phyloP scores from a whole-genome alignment of 2,329 filamentous ascomycete species.

The Cordyceps cicadae region DNA sequence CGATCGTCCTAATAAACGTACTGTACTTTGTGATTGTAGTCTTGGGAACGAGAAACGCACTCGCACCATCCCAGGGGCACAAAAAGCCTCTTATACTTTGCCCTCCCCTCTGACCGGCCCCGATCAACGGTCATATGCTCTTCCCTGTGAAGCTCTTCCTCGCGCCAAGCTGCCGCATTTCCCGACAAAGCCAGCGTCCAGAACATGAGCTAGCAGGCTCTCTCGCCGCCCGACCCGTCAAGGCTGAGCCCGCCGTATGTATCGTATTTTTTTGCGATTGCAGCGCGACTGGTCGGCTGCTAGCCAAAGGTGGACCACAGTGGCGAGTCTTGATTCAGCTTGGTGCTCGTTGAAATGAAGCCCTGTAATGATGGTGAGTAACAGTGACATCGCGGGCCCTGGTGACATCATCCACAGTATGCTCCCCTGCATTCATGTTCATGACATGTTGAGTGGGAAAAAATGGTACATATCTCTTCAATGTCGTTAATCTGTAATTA shows the following conservation, averaged over 20 bases:
- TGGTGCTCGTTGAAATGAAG: neutral
- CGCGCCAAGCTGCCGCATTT: neutral
- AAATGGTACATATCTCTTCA: neutral
- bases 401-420: neutral
- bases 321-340: neutral
- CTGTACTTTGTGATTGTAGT: neutral
- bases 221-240: neutral
- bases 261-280: conserved; percentile 5
- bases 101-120: neutral
- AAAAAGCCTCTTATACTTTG: neutral
- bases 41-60: neutral
- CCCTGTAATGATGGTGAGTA: no score
- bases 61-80: neutral
- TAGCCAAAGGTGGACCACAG: neutral
- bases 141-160: neutral
- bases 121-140: neutral
- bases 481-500: conserved; percentile 3
- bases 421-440: no score
- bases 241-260: conserved; percentile 7
- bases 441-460: no score
- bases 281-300: neutral
- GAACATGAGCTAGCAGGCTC: neutral
- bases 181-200: neutral
- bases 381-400: neutral
- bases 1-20: neutral